These are phyloP conservation scores for Pyracantha coccinea DNA, from an alignment of 331 rosid genomes.

Conservation along the genomic window DNA sequence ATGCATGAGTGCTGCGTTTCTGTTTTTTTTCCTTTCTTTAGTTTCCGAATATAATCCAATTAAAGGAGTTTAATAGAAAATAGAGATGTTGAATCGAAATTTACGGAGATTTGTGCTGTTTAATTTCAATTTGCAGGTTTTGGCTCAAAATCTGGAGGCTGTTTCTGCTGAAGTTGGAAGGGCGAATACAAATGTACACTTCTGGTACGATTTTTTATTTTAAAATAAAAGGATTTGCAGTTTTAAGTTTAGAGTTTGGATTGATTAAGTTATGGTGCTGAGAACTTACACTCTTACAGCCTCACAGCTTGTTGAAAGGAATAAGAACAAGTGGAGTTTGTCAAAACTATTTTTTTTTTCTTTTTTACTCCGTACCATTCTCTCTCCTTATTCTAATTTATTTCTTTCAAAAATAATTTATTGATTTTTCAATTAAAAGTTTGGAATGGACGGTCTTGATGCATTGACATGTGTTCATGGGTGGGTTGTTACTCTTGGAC, in stretches of 20 bases:
- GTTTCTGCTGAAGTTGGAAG: background rate
- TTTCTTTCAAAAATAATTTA: background rate
- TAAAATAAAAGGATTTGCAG: background rate
- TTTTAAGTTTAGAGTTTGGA: background rate
- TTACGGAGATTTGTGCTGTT: background rate
- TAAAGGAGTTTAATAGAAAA: background rate
- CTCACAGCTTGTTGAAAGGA: background rate
- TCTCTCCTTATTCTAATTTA: background rate
- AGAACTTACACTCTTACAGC: background rate
- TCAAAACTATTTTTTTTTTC: background rate
- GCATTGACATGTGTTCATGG: background rate
- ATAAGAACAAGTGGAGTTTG: background rate
- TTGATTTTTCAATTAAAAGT: background rate
- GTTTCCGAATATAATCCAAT: background rate
- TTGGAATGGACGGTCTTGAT: slow-evolving; percentile 9
- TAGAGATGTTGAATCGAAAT: background rate
- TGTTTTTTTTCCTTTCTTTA: background rate
- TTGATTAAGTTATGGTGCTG: background rate
- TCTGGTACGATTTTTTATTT: background rate
- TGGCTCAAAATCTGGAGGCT: background rate
- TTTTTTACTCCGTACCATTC: background rate
- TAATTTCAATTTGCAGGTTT: background rate
- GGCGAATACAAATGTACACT: background rate
- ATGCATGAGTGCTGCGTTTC: background rate
- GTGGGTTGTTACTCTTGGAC: slow-evolving; percentile 6